These are phyloP conservation scores for Sechiopsis laciniata DNA, from an alignment of 306 rosid genomes.

Conservation along the genomic window DNA sequence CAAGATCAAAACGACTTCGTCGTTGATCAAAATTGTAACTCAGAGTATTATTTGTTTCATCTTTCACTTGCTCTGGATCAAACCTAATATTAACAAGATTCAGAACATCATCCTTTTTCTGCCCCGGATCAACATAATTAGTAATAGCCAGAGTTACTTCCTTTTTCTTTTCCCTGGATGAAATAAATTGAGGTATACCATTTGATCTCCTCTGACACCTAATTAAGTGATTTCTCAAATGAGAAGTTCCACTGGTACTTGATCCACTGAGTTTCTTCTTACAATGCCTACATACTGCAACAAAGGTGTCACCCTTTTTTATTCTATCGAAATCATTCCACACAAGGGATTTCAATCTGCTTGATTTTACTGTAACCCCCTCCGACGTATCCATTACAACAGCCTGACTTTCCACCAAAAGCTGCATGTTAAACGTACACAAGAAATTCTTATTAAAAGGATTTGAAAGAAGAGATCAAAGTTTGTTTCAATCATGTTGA, in stretches of 20 bases:
- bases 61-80: slow-evolving; percentile 81
- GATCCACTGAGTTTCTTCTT: slow-evolving; percentile 97
- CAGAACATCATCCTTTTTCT: slow-evolving; percentile 65
- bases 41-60: slow-evolving; percentile 44
- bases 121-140: slow-evolving; percentile 60
- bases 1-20: slow-evolving; percentile 88
- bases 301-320: slow-evolving; percentile 79
- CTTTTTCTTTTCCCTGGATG: slow-evolving; percentile 84
- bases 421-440: slow-evolving; percentile 25
- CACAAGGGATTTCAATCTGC: slow-evolving; percentile 87
- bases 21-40: slow-evolving; percentile 69
- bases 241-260: slow-evolving; percentile 98
- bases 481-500: background rate
- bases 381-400: slow-evolving; percentile 85
- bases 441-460: background rate
- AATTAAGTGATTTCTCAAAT: slow-evolving; percentile 87
- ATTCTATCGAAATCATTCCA: slow-evolving; percentile 98
- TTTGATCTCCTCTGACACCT: slow-evolving; percentile 85
- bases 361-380: slow-evolving; percentile 76
- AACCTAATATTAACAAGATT: slow-evolving; percentile 74
- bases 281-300: slow-evolving; percentile 95
- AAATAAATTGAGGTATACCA: slow-evolving; percentile 53
- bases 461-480: background rate
- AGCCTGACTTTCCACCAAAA: slow-evolving; percentile 36
- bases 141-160: slow-evolving; percentile 56